Evolutionary conservation across 164 flowering plant genomes (phyloP), one percentile per base, ranked within the genome.

Genomic region (grape (Vitis vinifera)): DNA sequence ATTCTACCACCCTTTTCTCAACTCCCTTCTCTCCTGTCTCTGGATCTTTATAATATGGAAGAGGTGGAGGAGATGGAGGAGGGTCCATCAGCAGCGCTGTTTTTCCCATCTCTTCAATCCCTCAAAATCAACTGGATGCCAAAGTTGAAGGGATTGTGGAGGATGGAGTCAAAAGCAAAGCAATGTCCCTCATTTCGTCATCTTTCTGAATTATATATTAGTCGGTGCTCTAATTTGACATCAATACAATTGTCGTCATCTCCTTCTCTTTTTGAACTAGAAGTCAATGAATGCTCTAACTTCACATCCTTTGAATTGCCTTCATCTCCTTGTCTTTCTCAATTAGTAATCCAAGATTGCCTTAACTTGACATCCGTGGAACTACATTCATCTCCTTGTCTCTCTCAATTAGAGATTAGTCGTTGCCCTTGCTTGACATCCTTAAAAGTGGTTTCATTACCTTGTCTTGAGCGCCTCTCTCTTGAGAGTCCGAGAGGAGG

Each of bases 131-230:
- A 11, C 6, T 3, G 10, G 6, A 31, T 48, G 13, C 51, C 51
- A 1, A 44, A 62, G 11, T 29, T 62, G 65, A 37, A 37, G 65
- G 65, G 65, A 62, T 37, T 13, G 50, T 13, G n/a, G 65, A 31
- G 50, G n/a, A 6, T 14, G 17, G 6, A 6, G 44, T 31, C 44
- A 10, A 1, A 9, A 62, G 11, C 17, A 31, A 6, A 31, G 44
- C 44, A 31, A 31, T 3, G 44, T 31, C 6, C 44, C 6, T 31
- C 44, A 31, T 31, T 31, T 31, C 44, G 6, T 31, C 44, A 31
- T 31, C 44, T 31, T 31, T 31, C 44, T 31, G 44, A 31, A 31
- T 31, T 31, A 31, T 3, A 31, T 3, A 0, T 31, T 0, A 6
- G 6, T 3, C 6, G 6, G 6, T 31, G 44, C 44, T 6, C 44